Base-by-base conservation (phyloP, 2,329 filamentous ascomycete genomes). In the Alternaria rosae region DNA sequence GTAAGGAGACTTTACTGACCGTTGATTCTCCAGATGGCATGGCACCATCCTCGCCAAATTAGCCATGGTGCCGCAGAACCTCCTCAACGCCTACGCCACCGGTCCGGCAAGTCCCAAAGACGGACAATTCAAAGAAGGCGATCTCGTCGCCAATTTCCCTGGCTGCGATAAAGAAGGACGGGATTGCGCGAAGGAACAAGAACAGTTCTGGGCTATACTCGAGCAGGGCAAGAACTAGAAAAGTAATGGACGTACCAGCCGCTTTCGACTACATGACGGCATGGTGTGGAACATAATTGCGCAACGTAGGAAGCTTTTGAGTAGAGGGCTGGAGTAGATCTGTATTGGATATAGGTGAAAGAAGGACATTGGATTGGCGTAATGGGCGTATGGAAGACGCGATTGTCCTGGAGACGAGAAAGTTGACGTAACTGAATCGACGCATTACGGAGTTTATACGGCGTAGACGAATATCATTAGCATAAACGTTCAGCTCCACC, bases 41-140 rank as follows among this genome's bases (percentile, higher is more conserved):
- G 93, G 94, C 26, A 99, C 95, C 0, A 91, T 99, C 45, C 87
- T 99, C 11, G 93, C 94, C 38, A 95, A 93, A 76, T 83, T 98
- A 64, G 94, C 92, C 2, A 85, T 99, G 21, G 85, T 99, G n/a
- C 93, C 94, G 3, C 95, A 99, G 80, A 87, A 90, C 54, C 84
- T 86, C 32, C 82, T 99, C 77, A 97, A 97, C 75, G 87, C 92
- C 0, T 98, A 97, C 79, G 89, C 68, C 9, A 61, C 65, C 6
- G 76, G 75, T n/a, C 73, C 73, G n/a, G 69, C 70, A 5, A 64
- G 66, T 41, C 58, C 64, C 3, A 69, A 73, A 10, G 78, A 84
- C 60, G 87, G 87, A 15, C 83, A 87, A 50, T 98, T 93, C 79
- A 87, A 90, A 74, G 88, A 94, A 9, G 94, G 93, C 30, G 94